Base-by-base conservation (phyloP, 2,329 filamentous ascomycete genomes). In the Fusarium chlamydosporum region DNA sequence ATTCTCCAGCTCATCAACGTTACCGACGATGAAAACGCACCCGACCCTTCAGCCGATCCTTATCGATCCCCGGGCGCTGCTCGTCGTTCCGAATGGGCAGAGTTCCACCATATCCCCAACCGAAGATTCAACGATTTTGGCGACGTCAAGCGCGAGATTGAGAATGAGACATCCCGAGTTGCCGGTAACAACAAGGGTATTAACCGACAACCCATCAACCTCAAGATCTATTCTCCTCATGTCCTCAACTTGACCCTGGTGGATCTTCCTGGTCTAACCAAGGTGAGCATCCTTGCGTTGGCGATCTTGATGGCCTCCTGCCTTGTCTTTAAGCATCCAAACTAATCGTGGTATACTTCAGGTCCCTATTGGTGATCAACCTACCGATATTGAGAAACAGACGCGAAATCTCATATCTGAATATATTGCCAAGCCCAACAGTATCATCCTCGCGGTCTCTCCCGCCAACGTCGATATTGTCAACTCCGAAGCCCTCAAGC, bases 1-100 rank as follows among this genome's bases (percentile, higher is more conserved):
- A 97, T 99, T 75, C 88, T 99, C 63, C 96, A 99, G 81, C 91
- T 99, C 77, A 98, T 99, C 89, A 99, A 99, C 77, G 91, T 99
- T 56, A 92, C 93, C 51, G 88, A 91, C 60, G 92, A 96, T 75
- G 88, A 88, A 65, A 83, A 86, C 61, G 89, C 88, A 46, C 81
- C 86, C 67, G 88, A 93, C 74, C 88, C 90, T 69, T 79, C 88
- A 29, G 84, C 89, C 73, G 84, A 91, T 47, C 91, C 91, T 46
- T 94, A 97, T 80, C 91, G 91, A 53, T 91, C 93, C 45, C 89
- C 92, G 42, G 92, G 88, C 67, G 89, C 93, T 72, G 85, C 86
- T 64, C 82, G 85, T 60, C 87, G 85, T 72, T 86, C 84, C 70
- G 88, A 90, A 77, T 98, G 96, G 94, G 95, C 92, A 68, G 96